phyloP scores from a whole-genome alignment of 192 early-diverging fungal genomes.

The Backusella westeae region DNA sequence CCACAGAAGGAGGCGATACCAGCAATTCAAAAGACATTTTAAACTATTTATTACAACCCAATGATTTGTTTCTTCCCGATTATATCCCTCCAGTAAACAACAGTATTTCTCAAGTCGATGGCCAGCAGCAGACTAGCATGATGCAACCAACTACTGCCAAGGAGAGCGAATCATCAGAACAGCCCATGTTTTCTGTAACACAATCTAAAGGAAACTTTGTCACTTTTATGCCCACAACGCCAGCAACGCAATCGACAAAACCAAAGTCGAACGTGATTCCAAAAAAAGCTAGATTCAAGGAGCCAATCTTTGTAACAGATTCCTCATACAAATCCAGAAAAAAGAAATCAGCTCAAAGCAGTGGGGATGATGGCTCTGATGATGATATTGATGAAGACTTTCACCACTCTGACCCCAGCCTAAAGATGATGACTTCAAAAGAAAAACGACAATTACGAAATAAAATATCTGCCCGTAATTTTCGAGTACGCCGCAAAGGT shows the following conservation, averaged over 20 bases:
- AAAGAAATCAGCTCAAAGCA: neutral
- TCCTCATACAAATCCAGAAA: conserved; percentile 10
- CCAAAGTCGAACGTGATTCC: neutral
- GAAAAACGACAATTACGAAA: conserved; percentile 71
- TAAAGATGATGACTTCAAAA: conserved; percentile 47
- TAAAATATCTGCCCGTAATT: conserved; percentile 78
- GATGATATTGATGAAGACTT: conserved; percentile 4
- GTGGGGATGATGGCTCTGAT: neutral
- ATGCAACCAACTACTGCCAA: neutral
- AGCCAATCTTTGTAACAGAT: conserved; percentile 22
- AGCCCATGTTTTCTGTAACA: neutral
- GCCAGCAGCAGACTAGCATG: neutral
- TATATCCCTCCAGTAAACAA: neutral
- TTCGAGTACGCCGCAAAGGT: conserved; percentile 70
- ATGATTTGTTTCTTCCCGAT: neutral
- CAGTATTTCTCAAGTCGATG: neutral
- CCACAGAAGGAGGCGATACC: neutral
- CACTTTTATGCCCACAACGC: neutral
- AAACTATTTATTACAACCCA: neutral
- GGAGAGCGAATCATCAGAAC: neutral
- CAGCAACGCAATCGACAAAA: neutral
- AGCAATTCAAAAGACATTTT: neutral
- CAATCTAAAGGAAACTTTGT: neutral
- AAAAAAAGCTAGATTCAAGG: conserved; percentile 7
- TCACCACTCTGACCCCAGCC: neutral